Evolutionary conservation across 768 basidiomycete species (phyloP).

Genomic region (Rhodosporidiobolus odoratus): DNA sequence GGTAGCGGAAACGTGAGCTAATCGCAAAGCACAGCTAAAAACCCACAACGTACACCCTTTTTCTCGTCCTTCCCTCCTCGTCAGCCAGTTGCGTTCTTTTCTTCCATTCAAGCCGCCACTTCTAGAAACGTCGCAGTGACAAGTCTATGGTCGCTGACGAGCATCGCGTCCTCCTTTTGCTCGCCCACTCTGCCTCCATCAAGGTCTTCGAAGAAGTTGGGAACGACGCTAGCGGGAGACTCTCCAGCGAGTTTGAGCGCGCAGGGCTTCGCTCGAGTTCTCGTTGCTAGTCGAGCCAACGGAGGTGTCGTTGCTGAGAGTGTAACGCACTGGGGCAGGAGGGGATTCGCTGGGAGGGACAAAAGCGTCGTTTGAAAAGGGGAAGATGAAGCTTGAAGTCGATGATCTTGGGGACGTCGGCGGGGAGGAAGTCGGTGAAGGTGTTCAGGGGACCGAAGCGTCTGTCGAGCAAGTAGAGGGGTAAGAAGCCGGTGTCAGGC

Average conservation of each 20-base stretch:
- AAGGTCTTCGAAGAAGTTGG: conserved; percentile 32
- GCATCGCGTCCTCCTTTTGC: conserved; percentile 11
- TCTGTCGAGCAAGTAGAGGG: too few species aligned
- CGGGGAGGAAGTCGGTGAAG: conserved; percentile 34
- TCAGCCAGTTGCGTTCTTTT: too few species aligned
- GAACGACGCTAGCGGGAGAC: conserved; percentile 31
- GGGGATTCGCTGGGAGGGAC: too few species aligned
- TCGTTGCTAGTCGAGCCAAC: background rate
- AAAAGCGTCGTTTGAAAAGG: conserved; percentile 23
- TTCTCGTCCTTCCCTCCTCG: too few species aligned
- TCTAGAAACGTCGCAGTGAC: conserved; percentile 21
- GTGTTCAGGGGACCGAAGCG: conserved; percentile 36
- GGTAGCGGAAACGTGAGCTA: too few species aligned
- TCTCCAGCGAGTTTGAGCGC: conserved; percentile 12
- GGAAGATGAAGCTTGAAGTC: conserved; percentile 38
- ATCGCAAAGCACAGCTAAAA: too few species aligned
- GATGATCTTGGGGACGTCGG: conserved; percentile 23
- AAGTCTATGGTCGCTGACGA: conserved; percentile 23
- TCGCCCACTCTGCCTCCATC: background rate
- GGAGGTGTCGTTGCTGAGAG: background rate
- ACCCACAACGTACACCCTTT: too few species aligned
- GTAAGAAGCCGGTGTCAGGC: too few species aligned
- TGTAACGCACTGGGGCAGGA: background rate
- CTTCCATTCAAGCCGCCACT: too few species aligned
- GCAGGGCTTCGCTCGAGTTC: background rate